phyloP scores from a whole-genome alignment of 208 protist species.

The Phytomonas sp. region DNA sequence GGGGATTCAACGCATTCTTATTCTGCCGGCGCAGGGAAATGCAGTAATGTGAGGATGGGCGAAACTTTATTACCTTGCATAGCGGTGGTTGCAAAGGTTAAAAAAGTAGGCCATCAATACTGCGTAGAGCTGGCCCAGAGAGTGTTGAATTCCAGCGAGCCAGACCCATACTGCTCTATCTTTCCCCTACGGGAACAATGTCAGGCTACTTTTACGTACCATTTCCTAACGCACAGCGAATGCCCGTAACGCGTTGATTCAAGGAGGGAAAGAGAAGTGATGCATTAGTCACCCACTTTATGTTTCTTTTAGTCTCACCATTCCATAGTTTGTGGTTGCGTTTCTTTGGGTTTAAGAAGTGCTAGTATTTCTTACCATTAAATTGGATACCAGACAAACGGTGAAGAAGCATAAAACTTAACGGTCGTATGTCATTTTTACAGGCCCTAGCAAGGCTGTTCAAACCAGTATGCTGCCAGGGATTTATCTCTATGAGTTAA shows the following conservation, averaged over 20 bases:
- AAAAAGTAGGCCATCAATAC: conserved; percentile 39
- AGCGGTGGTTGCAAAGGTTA: conserved; percentile 34
- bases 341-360: no score
- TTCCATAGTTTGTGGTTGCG: no score
- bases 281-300: no score
- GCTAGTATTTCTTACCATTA: no score
- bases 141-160: conserved; percentile 20
- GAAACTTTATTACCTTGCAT: conserved; percentile 9
- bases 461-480: no score
- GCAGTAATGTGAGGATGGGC: neutral
- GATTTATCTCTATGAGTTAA: no score
- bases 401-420: no score
- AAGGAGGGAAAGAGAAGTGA: neutral
- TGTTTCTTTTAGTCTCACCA: no score
- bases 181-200: neutral
- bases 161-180: conserved; percentile 38
- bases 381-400: no score
- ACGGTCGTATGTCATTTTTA: no score
- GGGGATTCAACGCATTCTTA: neutral
- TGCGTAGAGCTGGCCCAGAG: conserved; percentile 32
- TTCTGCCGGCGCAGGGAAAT: neutral
- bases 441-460: no score
- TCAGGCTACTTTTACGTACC: neutral
- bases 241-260: neutral
- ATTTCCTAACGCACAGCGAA: neutral